Evolutionary conservation across 2,329 filamentous ascomycete species (phyloP).

Genomic region (Penicillium palitans): DNA sequence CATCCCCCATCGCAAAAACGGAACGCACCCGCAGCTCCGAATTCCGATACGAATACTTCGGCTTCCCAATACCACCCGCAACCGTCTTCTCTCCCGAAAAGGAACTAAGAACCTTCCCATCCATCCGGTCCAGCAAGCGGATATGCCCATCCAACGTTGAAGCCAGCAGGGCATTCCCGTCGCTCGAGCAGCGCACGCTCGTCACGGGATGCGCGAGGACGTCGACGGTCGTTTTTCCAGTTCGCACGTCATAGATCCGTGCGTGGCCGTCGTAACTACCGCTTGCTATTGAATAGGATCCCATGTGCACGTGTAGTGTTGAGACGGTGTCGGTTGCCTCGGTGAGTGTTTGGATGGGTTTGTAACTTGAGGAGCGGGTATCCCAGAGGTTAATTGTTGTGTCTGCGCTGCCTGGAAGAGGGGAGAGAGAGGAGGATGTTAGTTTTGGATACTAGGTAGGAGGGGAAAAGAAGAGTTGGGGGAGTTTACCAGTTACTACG

Average conservation of each 20-base stretch:
- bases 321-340: conserved; percentile 47
- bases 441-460: neutral
- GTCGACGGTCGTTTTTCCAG: conserved; percentile 69
- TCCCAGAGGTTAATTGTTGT: conserved; percentile 48
- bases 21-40: conserved; percentile 72
- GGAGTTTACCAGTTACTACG: conserved; percentile 59
- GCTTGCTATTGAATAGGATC: conserved; percentile 58
- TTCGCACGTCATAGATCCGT: conserved; percentile 77
- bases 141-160: conserved; percentile 74
- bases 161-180: conserved; percentile 73
- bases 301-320: conserved; percentile 41
- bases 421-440: neutral
- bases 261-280: conserved; percentile 85
- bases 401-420: conserved; percentile 42
- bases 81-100: conserved; percentile 56
- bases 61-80: conserved; percentile 39
- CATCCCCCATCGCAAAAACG: conserved; percentile 72
- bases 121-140: conserved; percentile 75
- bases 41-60: conserved; percentile 54
- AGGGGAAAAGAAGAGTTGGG: neutral
- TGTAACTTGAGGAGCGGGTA: conserved; percentile 41
- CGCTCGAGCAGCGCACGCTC: conserved; percentile 67
- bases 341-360: conserved; percentile 45
- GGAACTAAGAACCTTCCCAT: conserved; percentile 70
- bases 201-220: conserved; percentile 70